Base-by-base conservation (phyloP, 2,329 filamentous ascomycete species). In the Colletotrichum zoysiae region DNA sequence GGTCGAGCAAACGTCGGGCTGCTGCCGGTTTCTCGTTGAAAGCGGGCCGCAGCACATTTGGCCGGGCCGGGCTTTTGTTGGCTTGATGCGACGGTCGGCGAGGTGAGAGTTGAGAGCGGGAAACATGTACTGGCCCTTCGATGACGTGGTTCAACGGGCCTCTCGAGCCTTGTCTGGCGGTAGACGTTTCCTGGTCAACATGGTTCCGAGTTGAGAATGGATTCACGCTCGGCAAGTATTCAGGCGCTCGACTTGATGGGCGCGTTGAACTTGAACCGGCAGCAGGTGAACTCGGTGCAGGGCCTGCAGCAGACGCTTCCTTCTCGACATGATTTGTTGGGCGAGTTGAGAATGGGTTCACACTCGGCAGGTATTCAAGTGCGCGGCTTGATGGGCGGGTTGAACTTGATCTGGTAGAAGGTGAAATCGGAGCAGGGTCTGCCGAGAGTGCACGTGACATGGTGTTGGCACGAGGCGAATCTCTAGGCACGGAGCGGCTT, bases 231-330 rank as follows among this genome's bases (percentile, higher is more conserved):
- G 33, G 6, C 44, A 23, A 2, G 5, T 53, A 23, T 5, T 53
- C 60, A 0, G 16, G 26, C 1, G 8, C 23, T 20, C 38, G 48
- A 20, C 38, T 63, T 33, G 60, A 63, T 42, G 20, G n/a, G 20
- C 46, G 60, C 8, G 44, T 46, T 20, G 60, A 53, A 16, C 46
- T 53, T 16, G 60, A 53, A 11, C 60, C 42, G 23, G 60, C n/a
- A 12, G 60, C 23, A n/a, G 48, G 6, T 2, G 26, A 26, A 3
- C 26, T 3, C 26, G 26, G 3, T 26, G 26, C 26, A 26, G 26
- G 26, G 26, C 3, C 26, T 26, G 5, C n/a, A 26, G 55, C 3
- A 26, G 48, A n/a, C 23, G n/a, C 3, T n/a, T 42, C 33, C 33
- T 63, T 48, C 1, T n/a, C 18, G 3, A 42, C 18, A 51, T 40